phyloP scores from a whole-genome alignment of 768 basidiomycete species.

The Daedalea quercina region DNA sequence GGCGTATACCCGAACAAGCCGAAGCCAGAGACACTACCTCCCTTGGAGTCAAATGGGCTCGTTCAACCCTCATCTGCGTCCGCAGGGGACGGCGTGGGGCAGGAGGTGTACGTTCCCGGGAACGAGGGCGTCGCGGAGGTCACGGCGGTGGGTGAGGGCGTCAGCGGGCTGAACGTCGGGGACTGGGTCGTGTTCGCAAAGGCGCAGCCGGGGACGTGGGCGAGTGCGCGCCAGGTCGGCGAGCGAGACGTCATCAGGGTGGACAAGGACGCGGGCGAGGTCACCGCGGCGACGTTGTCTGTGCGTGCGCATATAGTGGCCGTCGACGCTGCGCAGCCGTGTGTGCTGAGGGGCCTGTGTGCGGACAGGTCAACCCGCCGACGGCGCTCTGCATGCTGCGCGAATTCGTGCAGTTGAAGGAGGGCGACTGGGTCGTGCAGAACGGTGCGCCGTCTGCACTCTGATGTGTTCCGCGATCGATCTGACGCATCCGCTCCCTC shows the following conservation, averaged over 20 bases:
- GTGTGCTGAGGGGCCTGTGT: background rate
- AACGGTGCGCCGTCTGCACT: constrained; percentile 49
- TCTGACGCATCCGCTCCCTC: background rate
- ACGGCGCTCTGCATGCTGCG: constrained; percentile 81
- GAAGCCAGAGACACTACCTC: constrained; percentile 24
- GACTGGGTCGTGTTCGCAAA: constrained; percentile 75
- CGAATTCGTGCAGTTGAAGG: constrained; percentile 54
- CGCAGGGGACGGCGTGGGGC: constrained; percentile 17
- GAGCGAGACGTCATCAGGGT: constrained; percentile 56
- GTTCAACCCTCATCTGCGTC: constrained; percentile 9
- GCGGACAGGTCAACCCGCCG: constrained; percentile 64
- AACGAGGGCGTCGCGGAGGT: constrained; percentile 76
- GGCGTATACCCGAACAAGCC: constrained; percentile 77
- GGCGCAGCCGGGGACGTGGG: constrained; percentile 74
- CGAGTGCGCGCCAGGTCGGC: constrained; percentile 45
- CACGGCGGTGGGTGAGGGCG: constrained; percentile 49
- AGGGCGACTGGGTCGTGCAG: constrained; percentile 79
- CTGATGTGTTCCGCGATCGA: background rate
- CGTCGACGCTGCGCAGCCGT: background rate
- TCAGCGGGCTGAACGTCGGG: constrained; percentile 38
- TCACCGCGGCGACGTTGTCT: constrained; percentile 68
- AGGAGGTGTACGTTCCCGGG: constrained; percentile 55
- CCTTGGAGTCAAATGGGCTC: constrained; percentile 21
- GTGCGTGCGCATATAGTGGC: constrained; percentile 32
- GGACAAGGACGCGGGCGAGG: constrained; percentile 48